Base-by-base conservation (phyloP, 169 alveolate genomes). In the Babesia microti region DNA sequence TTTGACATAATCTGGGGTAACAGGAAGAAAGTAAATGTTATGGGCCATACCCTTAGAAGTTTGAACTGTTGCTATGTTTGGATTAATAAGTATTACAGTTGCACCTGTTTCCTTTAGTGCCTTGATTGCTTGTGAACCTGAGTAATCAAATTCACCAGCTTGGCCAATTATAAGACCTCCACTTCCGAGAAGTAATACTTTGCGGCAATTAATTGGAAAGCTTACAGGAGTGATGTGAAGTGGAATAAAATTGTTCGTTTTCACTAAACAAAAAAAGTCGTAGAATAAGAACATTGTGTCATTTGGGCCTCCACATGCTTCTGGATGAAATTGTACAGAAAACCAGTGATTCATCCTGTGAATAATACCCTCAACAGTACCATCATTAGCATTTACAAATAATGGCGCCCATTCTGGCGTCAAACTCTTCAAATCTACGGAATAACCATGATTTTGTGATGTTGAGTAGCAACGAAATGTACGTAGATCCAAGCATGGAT, bases 141-240 rank as follows among this genome's bases (percentile, higher is more conserved):
- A 72, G 76, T 85, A 85, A 58, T 85, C 93, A 43, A 85, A 85
- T 52, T 85, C 93, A 0, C 93, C 93, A 1, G 93, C 93, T 48
- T 85, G 93, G 14, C 93, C 93, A 24, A 85, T 85, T 46, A 87
- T 72, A 18, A 85, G 61, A 9, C 88, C 87, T 18, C 91, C 91
- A 12, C 83, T 67, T n/a, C 87, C 75, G 21, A 75, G 48, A 28
- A 75, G 68, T 34, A 72, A 56, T 14, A 78, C 80, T 37, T 81
- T 73, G 41, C 70, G 59, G 58, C 50, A 53, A 41, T 26, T 41
- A 30, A 37, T 32, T 7, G 71, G 87, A 14, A 54, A 30, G 27
- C 74, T 40, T 57, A 76, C 67, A 24, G 67, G 72, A 22, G 81
- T 63, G 22, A 85, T 81, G 69, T 78, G 79, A 33, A 81, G 59